Conservation (phyloP, 2,329 filamentous ascomycete species). For the Cordyceps cateniannulata region DNA sequence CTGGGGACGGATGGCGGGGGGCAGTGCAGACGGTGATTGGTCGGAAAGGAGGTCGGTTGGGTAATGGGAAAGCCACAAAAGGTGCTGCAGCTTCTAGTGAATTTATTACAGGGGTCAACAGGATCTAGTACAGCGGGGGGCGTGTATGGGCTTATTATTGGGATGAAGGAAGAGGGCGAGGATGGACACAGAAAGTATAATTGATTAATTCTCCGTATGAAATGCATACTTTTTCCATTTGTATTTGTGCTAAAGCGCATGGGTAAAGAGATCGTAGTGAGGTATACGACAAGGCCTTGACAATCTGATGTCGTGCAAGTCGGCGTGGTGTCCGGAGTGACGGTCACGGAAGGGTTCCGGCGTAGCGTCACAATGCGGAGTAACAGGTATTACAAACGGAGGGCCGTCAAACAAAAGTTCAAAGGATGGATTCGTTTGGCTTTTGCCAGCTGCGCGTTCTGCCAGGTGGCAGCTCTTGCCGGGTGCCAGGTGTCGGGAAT, state of each 20-base stretch:
- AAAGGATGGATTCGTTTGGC: not conserved
- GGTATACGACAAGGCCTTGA: not conserved
- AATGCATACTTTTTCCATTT: not conserved
- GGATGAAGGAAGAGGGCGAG: not conserved
- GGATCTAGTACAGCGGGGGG: not conserved
- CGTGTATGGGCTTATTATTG: not conserved
- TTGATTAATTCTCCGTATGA: not conserved
- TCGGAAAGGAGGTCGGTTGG: not conserved
- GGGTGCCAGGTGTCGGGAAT: not conserved
- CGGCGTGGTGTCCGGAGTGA: not conserved
- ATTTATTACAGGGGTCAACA: not conserved
- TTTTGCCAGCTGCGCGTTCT: not conserved
- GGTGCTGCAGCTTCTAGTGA: not conserved
- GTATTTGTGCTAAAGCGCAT: not conserved
- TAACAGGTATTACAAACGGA: not conserved
- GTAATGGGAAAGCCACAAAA: constrained; percentile 6
- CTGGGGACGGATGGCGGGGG: not conserved
- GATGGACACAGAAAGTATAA: not conserved
- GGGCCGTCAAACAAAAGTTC: constrained; percentile 1
- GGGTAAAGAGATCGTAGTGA: not conserved
- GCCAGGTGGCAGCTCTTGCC: not conserved
- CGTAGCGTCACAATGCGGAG: not conserved
- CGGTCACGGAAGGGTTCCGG: not conserved
- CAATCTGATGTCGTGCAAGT: not conserved
- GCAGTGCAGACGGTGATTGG: constrained; percentile 4